Conservation (phyloP, 1,139 yeast species). For the Lodderomyces elongisporus region DNA sequence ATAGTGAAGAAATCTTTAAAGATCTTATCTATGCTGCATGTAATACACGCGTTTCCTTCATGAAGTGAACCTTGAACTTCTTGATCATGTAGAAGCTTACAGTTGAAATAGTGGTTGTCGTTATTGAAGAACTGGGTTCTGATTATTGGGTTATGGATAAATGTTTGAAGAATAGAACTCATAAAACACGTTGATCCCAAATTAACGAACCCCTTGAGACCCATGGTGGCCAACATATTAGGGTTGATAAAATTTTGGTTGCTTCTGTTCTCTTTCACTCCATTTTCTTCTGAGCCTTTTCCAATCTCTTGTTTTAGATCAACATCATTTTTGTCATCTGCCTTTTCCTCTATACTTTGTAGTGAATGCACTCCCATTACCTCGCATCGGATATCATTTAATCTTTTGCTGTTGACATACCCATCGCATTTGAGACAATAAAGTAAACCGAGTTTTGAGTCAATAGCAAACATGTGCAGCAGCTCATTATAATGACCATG, state of each 20-base stretch:
- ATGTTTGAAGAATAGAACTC: constrained; percentile 81
- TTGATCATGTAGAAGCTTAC: constrained; percentile 22
- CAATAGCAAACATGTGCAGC: constrained; percentile 74
- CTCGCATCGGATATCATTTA: constrained; percentile 49
- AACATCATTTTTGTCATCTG: constrained; percentile 4
- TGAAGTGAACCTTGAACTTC: constrained; percentile 25
- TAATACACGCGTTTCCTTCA: constrained; percentile 54
- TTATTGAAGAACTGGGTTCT: constrained; percentile 73
- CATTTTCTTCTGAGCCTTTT: constrained; percentile 21
- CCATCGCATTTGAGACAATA: constrained; percentile 77
- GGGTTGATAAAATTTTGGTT: constrained; percentile 38
- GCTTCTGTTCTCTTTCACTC: not conserved
- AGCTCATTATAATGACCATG: constrained; percentile 52
- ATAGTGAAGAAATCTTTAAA: constrained; percentile 62
- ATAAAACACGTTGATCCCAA: constrained; percentile 97
- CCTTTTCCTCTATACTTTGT: constrained; percentile 13
- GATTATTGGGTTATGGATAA: constrained; percentile 83
- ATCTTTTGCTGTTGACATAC: constrained; percentile 55
- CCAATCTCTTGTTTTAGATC: constrained; percentile 13
- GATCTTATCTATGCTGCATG: constrained; percentile 79
- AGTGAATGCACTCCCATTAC: constrained; percentile 8
- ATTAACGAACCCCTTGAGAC: constrained; percentile 82
- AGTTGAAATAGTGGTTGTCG: constrained; percentile 44
- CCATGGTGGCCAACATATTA: constrained; percentile 57
- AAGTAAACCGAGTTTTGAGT: constrained; percentile 51